phyloP scores from a whole-genome alignment of 75 land plant species.

The Ceratopteris richardii region DNA sequence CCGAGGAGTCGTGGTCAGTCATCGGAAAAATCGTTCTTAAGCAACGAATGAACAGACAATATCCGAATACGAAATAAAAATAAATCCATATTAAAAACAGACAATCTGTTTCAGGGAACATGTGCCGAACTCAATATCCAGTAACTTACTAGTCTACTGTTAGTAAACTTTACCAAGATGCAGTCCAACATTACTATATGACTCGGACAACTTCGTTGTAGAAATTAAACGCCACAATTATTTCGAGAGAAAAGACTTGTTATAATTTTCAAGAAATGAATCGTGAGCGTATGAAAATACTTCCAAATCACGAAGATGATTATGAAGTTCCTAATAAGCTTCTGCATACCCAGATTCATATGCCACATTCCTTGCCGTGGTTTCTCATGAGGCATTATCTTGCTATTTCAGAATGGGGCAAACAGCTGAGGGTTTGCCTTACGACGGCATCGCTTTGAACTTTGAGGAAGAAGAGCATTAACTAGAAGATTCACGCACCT shows the following conservation, averaged over 20 bases:
- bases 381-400: slow-evolving; percentile 10
- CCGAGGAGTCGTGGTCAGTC: not conserved
- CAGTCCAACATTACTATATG: too few species aligned
- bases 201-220: too few species aligned
- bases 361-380: slow-evolving; percentile 1
- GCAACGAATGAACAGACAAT: not conserved
- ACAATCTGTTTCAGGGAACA: not conserved
- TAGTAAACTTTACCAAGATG: too few species aligned
- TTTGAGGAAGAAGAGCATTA: not conserved
- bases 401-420: not conserved
- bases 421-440: too few species aligned
- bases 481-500: slow-evolving; percentile 32
- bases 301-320: too few species aligned
- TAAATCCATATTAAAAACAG: not conserved
- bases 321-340: too few species aligned
- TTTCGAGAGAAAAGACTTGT: too few species aligned
- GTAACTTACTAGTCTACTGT: too few species aligned
- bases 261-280: too few species aligned
- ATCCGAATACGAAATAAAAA: not conserved
- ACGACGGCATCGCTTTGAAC: not conserved
- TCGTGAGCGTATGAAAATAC: too few species aligned
- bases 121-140: too few species aligned
- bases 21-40: not conserved
- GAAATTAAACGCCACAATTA: too few species aligned
- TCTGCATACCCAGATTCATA: not conserved